Conservation (phyloP, 2,329 filamentous ascomycete species). For the Cytospora piceae region DNA sequence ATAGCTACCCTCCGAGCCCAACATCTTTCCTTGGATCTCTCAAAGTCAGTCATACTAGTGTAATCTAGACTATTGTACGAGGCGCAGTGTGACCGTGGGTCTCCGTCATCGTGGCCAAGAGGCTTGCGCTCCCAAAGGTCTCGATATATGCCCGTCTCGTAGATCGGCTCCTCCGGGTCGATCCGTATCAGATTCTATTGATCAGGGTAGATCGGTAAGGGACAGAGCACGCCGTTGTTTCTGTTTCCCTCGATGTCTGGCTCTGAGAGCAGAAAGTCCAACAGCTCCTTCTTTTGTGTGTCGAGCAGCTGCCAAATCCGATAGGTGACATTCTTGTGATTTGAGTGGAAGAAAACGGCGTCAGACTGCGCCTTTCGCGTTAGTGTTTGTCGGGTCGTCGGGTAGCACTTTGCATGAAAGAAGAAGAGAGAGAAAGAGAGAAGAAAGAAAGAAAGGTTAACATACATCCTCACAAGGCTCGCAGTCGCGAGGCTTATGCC, state of each 20-base stretch:
- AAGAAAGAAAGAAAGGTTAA: no score
- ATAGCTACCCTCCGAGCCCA: no score
- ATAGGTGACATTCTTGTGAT: conserved; percentile 31
- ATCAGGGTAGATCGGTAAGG: conserved; percentile 31
- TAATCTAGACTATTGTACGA: not conserved
- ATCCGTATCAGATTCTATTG: conserved; percentile 34
- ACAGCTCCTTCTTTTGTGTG: conserved; percentile 32
- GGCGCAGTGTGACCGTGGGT: not conserved
- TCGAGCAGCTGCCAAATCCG: conserved; percentile 35
- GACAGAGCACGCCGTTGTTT: not conserved
- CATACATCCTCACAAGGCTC: no score
- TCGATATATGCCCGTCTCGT: conserved; percentile 35
- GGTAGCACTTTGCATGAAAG: no score
- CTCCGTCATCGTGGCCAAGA: conserved; percentile 6
- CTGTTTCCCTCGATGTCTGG: no score
- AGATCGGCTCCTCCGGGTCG: conserved; percentile 36
- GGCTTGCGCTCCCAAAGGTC: conserved; percentile 37
- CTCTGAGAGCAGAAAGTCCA: conserved; percentile 33
- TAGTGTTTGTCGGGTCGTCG: no score
- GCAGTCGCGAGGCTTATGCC: conserved; percentile 12
- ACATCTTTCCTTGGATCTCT: no score
- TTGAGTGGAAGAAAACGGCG: conserved; percentile 34
- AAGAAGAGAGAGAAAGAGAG: no score
- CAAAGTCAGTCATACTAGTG: not conserved
- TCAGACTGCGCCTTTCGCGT: not conserved